Evolutionary conservation across 306 rosid genomes (phyloP).

Genomic region (Vachellia pachyceras): DNA sequence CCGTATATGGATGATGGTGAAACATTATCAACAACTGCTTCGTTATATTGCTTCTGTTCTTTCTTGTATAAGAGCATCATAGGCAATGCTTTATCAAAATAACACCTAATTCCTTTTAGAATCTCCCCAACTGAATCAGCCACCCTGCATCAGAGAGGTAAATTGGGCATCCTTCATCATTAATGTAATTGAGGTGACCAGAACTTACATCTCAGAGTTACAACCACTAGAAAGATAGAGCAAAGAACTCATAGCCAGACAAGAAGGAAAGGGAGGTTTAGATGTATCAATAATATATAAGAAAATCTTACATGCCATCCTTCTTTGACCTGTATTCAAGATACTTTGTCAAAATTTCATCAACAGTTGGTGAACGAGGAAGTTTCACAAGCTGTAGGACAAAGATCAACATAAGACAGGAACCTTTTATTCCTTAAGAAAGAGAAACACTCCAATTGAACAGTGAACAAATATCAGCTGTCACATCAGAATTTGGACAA

Average conservation of each 20-base stretch:
- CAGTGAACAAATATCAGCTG: conserved; percentile 6
- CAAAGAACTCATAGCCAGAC: conserved; percentile 25
- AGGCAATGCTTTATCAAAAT: conserved; percentile 94
- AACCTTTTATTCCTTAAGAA: not conserved
- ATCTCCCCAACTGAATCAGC: conserved; percentile 81
- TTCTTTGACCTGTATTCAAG: conserved; percentile 88
- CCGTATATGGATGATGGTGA: conserved; percentile 91
- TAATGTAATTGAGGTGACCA: conserved; percentile 31
- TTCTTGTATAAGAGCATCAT: conserved; percentile 86
- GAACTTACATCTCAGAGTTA: conserved; percentile 3
- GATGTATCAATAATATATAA: conserved; percentile 13
- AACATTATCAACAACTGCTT: conserved; percentile 57
- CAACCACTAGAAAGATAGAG: not conserved
- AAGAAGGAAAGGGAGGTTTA: conserved; percentile 33
- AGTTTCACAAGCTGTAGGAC: conserved; percentile 85
- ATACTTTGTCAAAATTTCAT: conserved; percentile 85
- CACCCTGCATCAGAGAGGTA: conserved; percentile 56
- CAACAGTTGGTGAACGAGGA: conserved; percentile 97
- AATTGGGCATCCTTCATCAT: conserved; percentile 30
- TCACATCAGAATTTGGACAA: conserved; percentile 30
- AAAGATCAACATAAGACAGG: conserved; percentile 33
- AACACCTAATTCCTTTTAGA: conserved; percentile 86
- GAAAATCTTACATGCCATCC: conserved; percentile 80
- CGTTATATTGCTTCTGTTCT: conserved; percentile 86
- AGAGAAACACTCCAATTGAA: not conserved